Evolutionary conservation across 2,329 filamentous ascomycete species (phyloP).

Genomic region (Fusarium decemcellulare): DNA sequence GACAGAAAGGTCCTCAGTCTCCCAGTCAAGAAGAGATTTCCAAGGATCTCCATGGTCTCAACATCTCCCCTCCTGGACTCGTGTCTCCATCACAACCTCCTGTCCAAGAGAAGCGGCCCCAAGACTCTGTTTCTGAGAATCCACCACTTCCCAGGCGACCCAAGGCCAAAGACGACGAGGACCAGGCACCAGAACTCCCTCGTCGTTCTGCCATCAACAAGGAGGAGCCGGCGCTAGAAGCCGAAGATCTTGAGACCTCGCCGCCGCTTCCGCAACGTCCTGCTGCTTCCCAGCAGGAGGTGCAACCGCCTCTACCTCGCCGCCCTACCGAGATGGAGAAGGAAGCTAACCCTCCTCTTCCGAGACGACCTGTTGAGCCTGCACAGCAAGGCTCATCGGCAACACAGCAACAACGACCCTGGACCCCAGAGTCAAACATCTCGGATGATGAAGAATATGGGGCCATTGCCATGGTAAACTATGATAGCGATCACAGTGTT

Average conservation of each 20-base stretch:
- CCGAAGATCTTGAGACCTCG: neutral
- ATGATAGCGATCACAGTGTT: constrained; percentile 46
- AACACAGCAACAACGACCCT: constrained; percentile 33
- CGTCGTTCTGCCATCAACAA: constrained; percentile 18
- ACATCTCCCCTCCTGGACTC: constrained; percentile 47
- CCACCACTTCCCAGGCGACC: constrained; percentile 36
- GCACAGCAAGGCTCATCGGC: constrained; percentile 12
- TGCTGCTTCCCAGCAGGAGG: constrained; percentile 19
- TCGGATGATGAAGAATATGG: constrained; percentile 54
- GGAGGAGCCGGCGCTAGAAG: constrained; percentile 2
- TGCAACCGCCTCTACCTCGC: constrained; percentile 28
- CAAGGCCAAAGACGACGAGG: constrained; percentile 2
- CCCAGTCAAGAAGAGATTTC: constrained; percentile 35
- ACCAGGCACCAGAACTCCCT: constrained; percentile 27
- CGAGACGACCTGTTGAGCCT: constrained; percentile 33
- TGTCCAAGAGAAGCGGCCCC: constrained; percentile 3
- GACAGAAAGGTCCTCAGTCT: constrained; percentile 24
- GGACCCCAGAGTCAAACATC: constrained; percentile 45
- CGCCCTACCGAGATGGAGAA: constrained; percentile 24
- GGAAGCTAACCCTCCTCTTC: constrained; percentile 31
- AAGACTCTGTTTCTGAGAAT: constrained; percentile 11
- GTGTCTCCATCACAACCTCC: constrained; percentile 38
- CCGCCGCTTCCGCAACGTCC: constrained; percentile 35
- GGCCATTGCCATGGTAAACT: constrained; percentile 56
- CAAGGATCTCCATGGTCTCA: constrained; percentile 47